Evolutionary conservation across 1,284 basidiomycete species (phyloP).

Genomic region (Coniferiporia weirii): DNA sequence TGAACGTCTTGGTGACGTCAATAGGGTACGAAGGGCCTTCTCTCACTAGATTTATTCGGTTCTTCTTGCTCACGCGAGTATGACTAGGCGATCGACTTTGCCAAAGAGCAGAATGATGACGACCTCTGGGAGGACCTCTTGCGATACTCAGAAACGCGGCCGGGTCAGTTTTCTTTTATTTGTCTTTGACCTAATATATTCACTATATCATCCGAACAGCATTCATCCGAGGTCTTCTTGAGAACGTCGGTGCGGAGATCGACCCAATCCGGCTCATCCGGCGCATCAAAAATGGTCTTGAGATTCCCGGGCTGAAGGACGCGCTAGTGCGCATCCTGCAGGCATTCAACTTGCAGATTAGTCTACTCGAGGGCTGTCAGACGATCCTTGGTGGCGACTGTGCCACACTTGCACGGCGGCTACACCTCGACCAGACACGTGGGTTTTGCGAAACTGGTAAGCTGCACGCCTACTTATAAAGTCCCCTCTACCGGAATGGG

Average conservation of each 20-base stretch:
- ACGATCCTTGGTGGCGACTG: conserved; percentile 82
- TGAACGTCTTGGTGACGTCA: conserved; percentile 89
- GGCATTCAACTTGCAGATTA: conserved; percentile 90
- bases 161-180: conserved; percentile 43
- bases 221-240: conserved; percentile 91
- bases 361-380: conserved; percentile 86
- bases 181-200: not conserved
- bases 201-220: conserved; percentile 37
- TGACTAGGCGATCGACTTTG: conserved; percentile 90
- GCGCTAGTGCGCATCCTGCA: conserved; percentile 96
- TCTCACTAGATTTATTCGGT: not conserved
- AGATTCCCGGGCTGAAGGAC: conserved; percentile 91
- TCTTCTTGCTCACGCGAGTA: not conserved
- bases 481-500: not conserved
- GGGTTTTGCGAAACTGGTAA: conserved; percentile 73
- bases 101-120: conserved; percentile 94
- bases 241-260: conserved; percentile 96
- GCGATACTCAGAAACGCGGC: conserved; percentile 89
- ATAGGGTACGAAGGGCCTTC: conserved; percentile 49
- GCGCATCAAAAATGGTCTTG: conserved; percentile 91
- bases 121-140: conserved; percentile 98
- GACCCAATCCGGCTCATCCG: conserved; percentile 92
- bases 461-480: conserved; percentile 20
- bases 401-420: conserved; percentile 58
- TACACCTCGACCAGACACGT: conserved; percentile 72